A percentile compares a stretch with the other conserved stretches of the same genome.
Conservation (phyloP, 1,284 basidiomycete genomes). For the Vanrija pseudolonga region DNA sequence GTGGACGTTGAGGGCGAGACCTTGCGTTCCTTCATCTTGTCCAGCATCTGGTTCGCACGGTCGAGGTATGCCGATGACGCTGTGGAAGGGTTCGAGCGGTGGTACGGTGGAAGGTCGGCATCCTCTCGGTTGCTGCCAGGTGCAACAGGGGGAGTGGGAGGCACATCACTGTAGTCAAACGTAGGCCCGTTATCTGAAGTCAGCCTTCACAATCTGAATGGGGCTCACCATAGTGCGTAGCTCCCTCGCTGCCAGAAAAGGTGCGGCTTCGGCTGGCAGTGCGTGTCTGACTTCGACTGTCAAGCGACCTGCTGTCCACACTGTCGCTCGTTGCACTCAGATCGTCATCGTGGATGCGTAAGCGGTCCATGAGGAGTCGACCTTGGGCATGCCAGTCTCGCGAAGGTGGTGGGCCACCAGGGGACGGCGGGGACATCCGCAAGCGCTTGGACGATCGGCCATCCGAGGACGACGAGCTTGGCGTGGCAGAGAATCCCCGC, state of each 20-base stretch:
- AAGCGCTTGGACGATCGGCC: constrained; percentile 34
- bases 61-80: constrained; percentile 59
- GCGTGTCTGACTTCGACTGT: constrained; percentile 8
- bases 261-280: constrained; percentile 3
- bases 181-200: constrained; percentile 19
- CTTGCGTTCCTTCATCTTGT: constrained; percentile 62
- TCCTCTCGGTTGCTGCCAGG: not conserved
- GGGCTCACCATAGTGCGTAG: constrained; percentile 6
- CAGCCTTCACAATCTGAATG: not conserved
- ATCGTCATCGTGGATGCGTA: constrained; percentile 35
- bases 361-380: constrained; percentile 40
- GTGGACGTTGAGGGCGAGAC: constrained; percentile 39
- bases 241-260: not conserved
- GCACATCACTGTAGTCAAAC: constrained; percentile 22
- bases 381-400: constrained; percentile 42
- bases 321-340: constrained; percentile 35
- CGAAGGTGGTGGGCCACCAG: constrained; percentile 1
- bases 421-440: constrained; percentile 27
- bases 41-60: constrained; percentile 74
- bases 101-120: constrained; percentile 11
- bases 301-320: constrained; percentile 10
- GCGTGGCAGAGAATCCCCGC: constrained; percentile 1
- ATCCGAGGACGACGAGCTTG: constrained; percentile 19
- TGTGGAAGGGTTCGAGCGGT: constrained; percentile 44
- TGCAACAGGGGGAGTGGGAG: constrained; percentile 19